Evolutionary conservation across 331 rosid species (phyloP).

Genomic region (Pyracantha coccinea): DNA sequence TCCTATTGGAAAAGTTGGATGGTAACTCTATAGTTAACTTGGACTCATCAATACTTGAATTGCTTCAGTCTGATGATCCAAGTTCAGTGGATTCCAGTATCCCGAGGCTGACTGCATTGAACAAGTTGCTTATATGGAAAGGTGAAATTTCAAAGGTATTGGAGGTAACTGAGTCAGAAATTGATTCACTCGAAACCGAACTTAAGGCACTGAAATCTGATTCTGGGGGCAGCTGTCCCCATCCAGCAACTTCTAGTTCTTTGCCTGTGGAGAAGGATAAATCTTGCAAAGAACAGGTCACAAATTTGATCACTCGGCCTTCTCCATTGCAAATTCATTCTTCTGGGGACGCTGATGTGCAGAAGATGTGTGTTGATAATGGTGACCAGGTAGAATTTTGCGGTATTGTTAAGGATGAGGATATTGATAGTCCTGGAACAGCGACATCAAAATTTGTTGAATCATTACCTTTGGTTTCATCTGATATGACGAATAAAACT

Average conservation of each 20-base stretch:
- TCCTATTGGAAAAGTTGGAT: slow-evolving; percentile 70
- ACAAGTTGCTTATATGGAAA: slow-evolving; percentile 72
- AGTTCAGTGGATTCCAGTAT: slow-evolving; percentile 43
- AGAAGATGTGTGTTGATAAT: slow-evolving; percentile 35
- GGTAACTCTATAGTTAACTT: slow-evolving; percentile 37
- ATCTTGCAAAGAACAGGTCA: slow-evolving; percentile 32
- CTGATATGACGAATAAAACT: slow-evolving; percentile 12
- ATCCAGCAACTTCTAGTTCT: slow-evolving; percentile 44
- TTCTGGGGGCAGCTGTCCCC: slow-evolving; percentile 22
- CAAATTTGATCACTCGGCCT: slow-evolving; percentile 33
- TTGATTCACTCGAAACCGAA: slow-evolving; percentile 82
- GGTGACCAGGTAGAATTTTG: slow-evolving; percentile 25
- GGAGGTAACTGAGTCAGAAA: slow-evolving; percentile 88
- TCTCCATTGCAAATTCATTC: slow-evolving; percentile 37
- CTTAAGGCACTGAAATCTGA: slow-evolving; percentile 52
- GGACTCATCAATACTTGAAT: slow-evolving; percentile 48
- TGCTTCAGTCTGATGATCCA: slow-evolving; percentile 61
- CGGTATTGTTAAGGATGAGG: slow-evolving; percentile 47
- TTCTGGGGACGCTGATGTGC: slow-evolving; percentile 28
- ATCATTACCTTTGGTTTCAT: slow-evolving; percentile 32
- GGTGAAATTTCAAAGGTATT: slow-evolving; percentile 76
- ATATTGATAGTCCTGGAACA: slow-evolving; percentile 87
- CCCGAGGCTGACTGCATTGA: slow-evolving; percentile 50
- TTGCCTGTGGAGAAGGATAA: slow-evolving; percentile 25
- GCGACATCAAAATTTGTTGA: slow-evolving; percentile 81